phyloP scores from a whole-genome alignment of 2,329 filamentous ascomycete species.

The Clarireedia homoeocarpa region DNA sequence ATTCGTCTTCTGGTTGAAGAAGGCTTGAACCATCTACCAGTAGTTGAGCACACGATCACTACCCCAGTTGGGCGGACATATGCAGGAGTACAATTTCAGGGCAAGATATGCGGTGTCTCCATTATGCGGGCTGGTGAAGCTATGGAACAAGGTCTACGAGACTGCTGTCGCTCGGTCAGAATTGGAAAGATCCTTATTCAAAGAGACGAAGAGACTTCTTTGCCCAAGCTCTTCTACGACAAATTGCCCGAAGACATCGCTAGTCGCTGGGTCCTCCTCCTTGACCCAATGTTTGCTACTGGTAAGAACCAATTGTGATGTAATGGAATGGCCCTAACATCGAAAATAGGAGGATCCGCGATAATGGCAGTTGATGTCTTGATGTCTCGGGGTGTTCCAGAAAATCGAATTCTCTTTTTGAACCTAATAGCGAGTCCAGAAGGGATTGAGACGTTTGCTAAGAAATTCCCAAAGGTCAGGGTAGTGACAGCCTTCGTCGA shows the following conservation, averaged over 20 bases:
- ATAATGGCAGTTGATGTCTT: slow-evolving; percentile 96
- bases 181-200: slow-evolving; percentile 99
- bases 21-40: slow-evolving; percentile 91
- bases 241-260: slow-evolving; percentile 93
- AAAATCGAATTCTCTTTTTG: slow-evolving; percentile 90
- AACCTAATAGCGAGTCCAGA: slow-evolving; percentile 97
- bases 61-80: slow-evolving; percentile 87
- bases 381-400: slow-evolving; percentile 81
- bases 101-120: slow-evolving; percentile 96
- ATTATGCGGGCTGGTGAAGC: slow-evolving; percentile 98
- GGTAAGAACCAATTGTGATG: slow-evolving; percentile 43
- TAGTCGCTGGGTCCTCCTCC: slow-evolving; percentile 81
- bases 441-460: slow-evolving; percentile 81
- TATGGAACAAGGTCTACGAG: slow-evolving; percentile 94
- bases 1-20: slow-evolving; percentile 95
- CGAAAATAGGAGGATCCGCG: slow-evolving; percentile 72
- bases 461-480: slow-evolving; percentile 79
- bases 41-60: slow-evolving; percentile 79
- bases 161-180: slow-evolving; percentile 94
- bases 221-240: slow-evolving; percentile 93
- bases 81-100: slow-evolving; percentile 87
- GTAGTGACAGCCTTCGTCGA: slow-evolving; percentile 96
- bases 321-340: not conserved
- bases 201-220: slow-evolving; percentile 86
- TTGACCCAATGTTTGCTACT: slow-evolving; percentile 99